Conservation (phyloP, 306 rosid genomes). For the Arachis stenosperma region DNA sequence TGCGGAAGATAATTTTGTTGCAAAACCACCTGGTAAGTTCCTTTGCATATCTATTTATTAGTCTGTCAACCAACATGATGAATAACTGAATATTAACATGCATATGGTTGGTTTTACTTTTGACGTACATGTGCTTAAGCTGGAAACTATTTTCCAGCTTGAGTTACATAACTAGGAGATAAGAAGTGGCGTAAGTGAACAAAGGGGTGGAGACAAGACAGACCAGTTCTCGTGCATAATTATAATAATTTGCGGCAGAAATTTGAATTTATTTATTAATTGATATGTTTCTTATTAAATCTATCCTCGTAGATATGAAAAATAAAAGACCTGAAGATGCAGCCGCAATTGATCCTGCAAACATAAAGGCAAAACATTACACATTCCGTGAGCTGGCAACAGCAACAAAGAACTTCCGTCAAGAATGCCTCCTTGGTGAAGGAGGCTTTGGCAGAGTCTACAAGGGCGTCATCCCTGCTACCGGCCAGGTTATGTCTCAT, state of each 20-base stretch:
- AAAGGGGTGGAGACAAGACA: too few relatives aligned
- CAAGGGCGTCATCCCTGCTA: constrained; percentile 66
- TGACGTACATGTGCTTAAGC: too few relatives aligned
- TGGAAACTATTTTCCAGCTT: too few relatives aligned
- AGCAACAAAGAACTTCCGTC: constrained; percentile 90
- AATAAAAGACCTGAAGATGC: constrained; percentile 45
- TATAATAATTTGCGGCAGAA: not conserved
- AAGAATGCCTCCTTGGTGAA: constrained; percentile 80
- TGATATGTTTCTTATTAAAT: not conserved
- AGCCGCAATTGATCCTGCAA: constrained; percentile 36
- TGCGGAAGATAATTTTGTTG: not conserved
- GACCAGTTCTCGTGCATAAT: not conserved
- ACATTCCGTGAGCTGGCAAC: constrained; percentile 91
- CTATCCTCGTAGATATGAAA: constrained; percentile 42
- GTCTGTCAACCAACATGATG: too few relatives aligned
- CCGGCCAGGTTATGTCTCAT: constrained; percentile 59
- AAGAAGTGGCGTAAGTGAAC: too few relatives aligned
- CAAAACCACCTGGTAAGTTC: constrained; percentile 51
- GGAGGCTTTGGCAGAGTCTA: constrained; percentile 84
- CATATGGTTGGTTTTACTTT: not conserved
- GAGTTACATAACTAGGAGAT: too few relatives aligned
- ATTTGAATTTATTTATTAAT: not conserved
- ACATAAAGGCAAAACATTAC: constrained; percentile 54
- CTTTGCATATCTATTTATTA: not conserved
- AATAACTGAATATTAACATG: not conserved